Evolutionary conservation across 176 grass and related monocot genomes (phyloP).

Genomic region (Tuctoria greenei): DNA sequence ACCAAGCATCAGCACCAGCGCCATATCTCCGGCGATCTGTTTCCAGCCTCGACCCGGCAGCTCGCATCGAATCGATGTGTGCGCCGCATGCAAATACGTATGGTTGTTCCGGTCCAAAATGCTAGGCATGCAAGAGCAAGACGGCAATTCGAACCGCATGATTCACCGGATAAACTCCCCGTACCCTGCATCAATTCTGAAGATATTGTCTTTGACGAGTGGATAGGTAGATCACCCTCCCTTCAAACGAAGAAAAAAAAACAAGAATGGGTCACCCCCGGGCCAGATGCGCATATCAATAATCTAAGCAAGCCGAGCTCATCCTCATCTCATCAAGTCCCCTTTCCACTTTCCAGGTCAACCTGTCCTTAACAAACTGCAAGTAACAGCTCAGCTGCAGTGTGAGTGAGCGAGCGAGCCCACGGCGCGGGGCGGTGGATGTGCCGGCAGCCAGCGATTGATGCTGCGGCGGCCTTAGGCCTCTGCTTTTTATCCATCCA

Average conservation of each 20-base stretch:
- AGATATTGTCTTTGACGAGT: conserved; percentile 29
- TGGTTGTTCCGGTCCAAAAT: neutral
- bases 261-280: too few relatives aligned
- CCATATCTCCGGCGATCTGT: neutral
- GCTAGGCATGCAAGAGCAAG: neutral
- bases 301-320: conserved; percentile 12
- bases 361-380: neutral
- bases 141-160: neutral
- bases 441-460: neutral
- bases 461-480: neutral
- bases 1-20: neutral
- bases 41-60: neutral
- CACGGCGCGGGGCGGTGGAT: conserved; percentile 10
- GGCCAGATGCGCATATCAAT: conserved; percentile 19
- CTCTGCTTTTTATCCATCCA: conserved; percentile 19
- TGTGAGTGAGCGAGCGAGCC: neutral
- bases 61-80: conserved; percentile 2
- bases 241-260: too few relatives aligned
- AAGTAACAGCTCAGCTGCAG: too few relatives aligned
- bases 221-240: neutral
- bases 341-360: conserved; percentile 1
- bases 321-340: conserved; percentile 44
- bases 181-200: neutral
- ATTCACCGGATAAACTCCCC: conserved; percentile 12
- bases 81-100: neutral